phyloP scores from a whole-genome alignment of 2,329 filamentous ascomycete genomes.

The Camillea tinctor region DNA sequence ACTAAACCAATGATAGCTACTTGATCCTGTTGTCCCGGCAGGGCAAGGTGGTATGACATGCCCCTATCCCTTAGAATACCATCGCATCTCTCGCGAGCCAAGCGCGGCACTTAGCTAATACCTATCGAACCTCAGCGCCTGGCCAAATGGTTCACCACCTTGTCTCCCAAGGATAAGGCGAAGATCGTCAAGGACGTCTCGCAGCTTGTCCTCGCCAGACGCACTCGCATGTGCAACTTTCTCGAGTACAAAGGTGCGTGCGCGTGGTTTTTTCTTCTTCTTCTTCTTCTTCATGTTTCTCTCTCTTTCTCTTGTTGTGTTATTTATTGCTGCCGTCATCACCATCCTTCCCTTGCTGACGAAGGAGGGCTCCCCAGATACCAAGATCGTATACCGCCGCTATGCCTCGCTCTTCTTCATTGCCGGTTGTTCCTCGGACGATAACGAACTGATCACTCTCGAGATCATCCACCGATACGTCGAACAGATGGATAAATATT shows the following conservation, averaged over 20 bases:
- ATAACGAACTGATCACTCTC: conserved; percentile 97
- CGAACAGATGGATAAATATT: conserved; percentile 99
- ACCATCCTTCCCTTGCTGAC: too few relatives aligned
- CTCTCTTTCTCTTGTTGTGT: too few relatives aligned
- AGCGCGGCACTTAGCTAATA: conserved; percentile 12
- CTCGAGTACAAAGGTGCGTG: conserved; percentile 91
- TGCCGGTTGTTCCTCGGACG: conserved; percentile 91
- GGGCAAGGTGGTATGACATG: conserved; percentile 88
- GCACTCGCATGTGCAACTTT: conserved; percentile 99
- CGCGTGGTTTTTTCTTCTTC: conserved; percentile 6
- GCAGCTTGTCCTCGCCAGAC: conserved; percentile 90
- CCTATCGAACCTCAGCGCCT: conserved; percentile 69
- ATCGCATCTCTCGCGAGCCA: conserved; percentile 22
- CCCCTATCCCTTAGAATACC: conserved; percentile 27
- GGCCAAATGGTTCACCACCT: conserved; percentile 98
- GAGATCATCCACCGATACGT: conserved; percentile 99
- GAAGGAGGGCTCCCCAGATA: conserved; percentile 59
- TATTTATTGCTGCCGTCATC: too few relatives aligned
- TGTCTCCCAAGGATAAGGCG: conserved; percentile 97
- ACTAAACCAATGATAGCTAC: conserved; percentile 62
- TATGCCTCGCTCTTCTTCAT: conserved; percentile 99
- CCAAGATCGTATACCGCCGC: conserved; percentile 96
- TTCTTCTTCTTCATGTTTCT: too few relatives aligned
- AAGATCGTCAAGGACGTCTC: conserved; percentile 99
- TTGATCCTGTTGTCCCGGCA: conserved; percentile 95